A percentile compares a stretch with the other conserved stretches of the same genome.
These are phyloP conservation scores for Penicillium dipodomyicola DNA, from an alignment of 495 filamentous ascomycete genomes.

Conservation along the genomic window DNA sequence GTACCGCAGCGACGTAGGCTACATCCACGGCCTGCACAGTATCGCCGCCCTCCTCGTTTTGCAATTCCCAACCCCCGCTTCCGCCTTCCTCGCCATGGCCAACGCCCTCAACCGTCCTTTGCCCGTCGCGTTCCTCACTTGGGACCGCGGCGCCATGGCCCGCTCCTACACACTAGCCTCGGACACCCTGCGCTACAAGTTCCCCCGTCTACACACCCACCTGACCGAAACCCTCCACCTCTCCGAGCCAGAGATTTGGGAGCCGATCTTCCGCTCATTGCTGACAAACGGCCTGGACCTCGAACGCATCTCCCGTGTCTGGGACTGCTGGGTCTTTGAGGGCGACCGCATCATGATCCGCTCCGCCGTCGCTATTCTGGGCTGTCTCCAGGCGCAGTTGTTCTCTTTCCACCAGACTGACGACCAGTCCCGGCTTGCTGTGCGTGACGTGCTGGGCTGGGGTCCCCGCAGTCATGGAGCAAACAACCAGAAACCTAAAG, in stretches of 20 bases:
- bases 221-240: slow-evolving; percentile 53
- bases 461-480: slow-evolving; percentile 38
- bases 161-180: slow-evolving; percentile 71
- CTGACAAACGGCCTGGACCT: slow-evolving; percentile 60
- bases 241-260: slow-evolving; percentile 50
- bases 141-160: slow-evolving; percentile 67
- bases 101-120: slow-evolving; percentile 88
- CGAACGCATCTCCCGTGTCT: slow-evolving; percentile 74
- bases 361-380: slow-evolving; percentile 69
- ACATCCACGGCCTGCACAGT: slow-evolving; percentile 79
- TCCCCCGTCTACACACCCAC: slow-evolving; percentile 65
- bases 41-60: slow-evolving; percentile 86
- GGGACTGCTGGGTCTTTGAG: slow-evolving; percentile 95
- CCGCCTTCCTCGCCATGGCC: slow-evolving; percentile 78
- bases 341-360: slow-evolving; percentile 80
- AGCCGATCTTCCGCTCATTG: slow-evolving; percentile 57
- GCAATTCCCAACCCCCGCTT: slow-evolving; percentile 67
- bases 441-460: slow-evolving; percentile 54
- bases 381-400: slow-evolving; percentile 59
- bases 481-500: slow-evolving; percentile 32
- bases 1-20: slow-evolving; percentile 94
- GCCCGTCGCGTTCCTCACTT: slow-evolving; percentile 81
- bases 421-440: slow-evolving; percentile 34
- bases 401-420: slow-evolving; percentile 55
- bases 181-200: slow-evolving; percentile 69